Evolutionary conservation across 768 basidiomycete genomes (phyloP).

Genomic region (Suillus bovinus): DNA sequence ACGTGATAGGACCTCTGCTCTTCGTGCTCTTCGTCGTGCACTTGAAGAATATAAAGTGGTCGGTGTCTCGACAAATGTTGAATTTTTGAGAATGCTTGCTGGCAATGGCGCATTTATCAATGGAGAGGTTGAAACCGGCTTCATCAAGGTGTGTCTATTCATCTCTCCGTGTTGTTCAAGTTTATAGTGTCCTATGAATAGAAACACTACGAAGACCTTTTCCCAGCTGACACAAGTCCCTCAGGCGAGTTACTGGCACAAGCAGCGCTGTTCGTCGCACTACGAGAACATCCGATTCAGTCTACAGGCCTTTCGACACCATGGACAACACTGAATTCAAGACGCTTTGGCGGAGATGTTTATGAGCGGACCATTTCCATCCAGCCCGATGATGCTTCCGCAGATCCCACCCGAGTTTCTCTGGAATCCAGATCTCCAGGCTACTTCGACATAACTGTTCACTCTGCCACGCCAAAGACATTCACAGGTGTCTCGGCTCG

Average conservation of each 20-base stretch:
- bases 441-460: slow-evolving; percentile 55
- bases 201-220: slow-evolving; percentile 85
- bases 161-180: slow-evolving; percentile 1
- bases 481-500: slow-evolving; percentile 58
- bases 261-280: slow-evolving; percentile 73
- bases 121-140: slow-evolving; percentile 88
- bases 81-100: slow-evolving; percentile 80
- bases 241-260: slow-evolving; percentile 69
- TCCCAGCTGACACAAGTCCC: slow-evolving; percentile 63
- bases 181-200: slow-evolving; percentile 29
- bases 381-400: slow-evolving; percentile 52
- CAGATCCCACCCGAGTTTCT: slow-evolving; percentile 38
- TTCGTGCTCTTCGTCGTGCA: slow-evolving; percentile 77
- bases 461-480: slow-evolving; percentile 26
- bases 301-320: slow-evolving; percentile 44
- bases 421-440: slow-evolving; percentile 44
- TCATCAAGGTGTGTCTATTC: slow-evolving; percentile 60
- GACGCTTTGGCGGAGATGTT: slow-evolving; percentile 76
- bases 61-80: slow-evolving; percentile 89
- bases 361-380: slow-evolving; percentile 63
- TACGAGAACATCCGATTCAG: slow-evolving; percentile 54
- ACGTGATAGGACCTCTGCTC: slow-evolving; percentile 77
- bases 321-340: slow-evolving; percentile 70
- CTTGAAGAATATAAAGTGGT: slow-evolving; percentile 89
- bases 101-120: slow-evolving; percentile 75